Evolutionary conservation across 768 basidiomycete species (phyloP).

Genomic region (Serpula lacrymans): DNA sequence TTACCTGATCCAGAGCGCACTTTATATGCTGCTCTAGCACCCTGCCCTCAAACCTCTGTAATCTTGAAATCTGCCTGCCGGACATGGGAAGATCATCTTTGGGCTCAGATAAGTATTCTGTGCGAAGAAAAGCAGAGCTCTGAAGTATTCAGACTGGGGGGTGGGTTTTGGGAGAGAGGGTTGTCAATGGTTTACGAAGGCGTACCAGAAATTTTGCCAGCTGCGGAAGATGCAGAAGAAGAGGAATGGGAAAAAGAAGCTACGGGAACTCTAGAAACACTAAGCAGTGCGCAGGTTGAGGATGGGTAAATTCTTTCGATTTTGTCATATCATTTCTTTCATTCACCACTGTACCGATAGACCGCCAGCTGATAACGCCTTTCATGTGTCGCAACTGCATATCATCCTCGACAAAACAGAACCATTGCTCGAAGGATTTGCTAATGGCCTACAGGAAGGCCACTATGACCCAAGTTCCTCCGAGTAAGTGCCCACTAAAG

Average conservation of each 20-base stretch:
- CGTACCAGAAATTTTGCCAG: slow-evolving; percentile 19
- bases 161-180: slow-evolving; percentile 80
- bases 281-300: slow-evolving; percentile 54
- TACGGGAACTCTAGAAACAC: slow-evolving; percentile 47
- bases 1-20: slow-evolving; percentile 75
- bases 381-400: slow-evolving; percentile 78
- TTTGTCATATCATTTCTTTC: slow-evolving; percentile 3
- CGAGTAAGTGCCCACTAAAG: slow-evolving; percentile 45
- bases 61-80: slow-evolving; percentile 72
- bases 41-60: slow-evolving; percentile 59
- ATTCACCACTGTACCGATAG: slow-evolving; percentile 26
- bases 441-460: slow-evolving; percentile 50
- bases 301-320: slow-evolving; percentile 62
- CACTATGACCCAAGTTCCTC: slow-evolving; percentile 43
- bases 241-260: slow-evolving; percentile 70
- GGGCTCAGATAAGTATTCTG: slow-evolving; percentile 81
- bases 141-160: slow-evolving; percentile 60
- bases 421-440: slow-evolving; percentile 65
- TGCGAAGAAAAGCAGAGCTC: slow-evolving; percentile 78
- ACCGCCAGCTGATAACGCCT: slow-evolving; percentile 65
- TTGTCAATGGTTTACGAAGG: slow-evolving; percentile 42
- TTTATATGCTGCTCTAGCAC: slow-evolving; percentile 83
- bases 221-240: slow-evolving; percentile 37
- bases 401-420: slow-evolving; percentile 74
- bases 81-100: slow-evolving; percentile 95